Evolutionary conservation across 352 stramenopile species (phyloP).

Genomic region (Pythium chondricola): DNA sequence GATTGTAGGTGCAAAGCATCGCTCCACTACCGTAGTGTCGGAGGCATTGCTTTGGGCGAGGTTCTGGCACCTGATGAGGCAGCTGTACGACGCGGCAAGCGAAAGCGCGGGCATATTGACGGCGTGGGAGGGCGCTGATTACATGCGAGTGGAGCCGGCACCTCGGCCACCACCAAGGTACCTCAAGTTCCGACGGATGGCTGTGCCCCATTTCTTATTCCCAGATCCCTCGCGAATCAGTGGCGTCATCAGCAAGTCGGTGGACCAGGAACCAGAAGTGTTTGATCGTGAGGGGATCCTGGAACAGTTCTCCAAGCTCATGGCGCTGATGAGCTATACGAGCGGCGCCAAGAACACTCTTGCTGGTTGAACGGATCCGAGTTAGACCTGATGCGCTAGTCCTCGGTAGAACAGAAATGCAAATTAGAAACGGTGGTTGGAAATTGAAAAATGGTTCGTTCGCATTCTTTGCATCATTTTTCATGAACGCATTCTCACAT

Average conservation of each 20-base stretch:
- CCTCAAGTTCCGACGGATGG: conserved; percentile 32
- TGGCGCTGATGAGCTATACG: conserved; percentile 29
- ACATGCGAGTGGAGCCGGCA: conserved; percentile 26
- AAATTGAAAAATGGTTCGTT: no score
- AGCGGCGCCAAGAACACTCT: background rate
- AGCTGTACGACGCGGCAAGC: conserved; percentile 58
- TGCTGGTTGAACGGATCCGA: background rate
- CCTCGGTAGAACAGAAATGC: no score
- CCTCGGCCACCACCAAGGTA: conserved; percentile 35
- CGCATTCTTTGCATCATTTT: no score
- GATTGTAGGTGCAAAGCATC: background rate
- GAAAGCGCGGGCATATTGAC: conserved; percentile 62
- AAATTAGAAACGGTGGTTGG: no score
- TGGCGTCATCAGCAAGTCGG: conserved; percentile 29
- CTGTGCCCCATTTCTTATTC: conserved; percentile 64
- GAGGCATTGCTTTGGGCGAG: conserved; percentile 64
- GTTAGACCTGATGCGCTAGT: no score
- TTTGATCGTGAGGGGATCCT: conserved; percentile 54
- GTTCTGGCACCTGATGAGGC: conserved; percentile 80
- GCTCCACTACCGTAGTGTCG: conserved; percentile 28
- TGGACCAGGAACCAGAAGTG: conserved; percentile 32
- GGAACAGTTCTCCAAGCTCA: conserved; percentile 32
- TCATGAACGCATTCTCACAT: no score
- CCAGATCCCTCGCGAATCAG: conserved; percentile 62
- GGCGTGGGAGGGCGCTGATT: conserved; percentile 37